These are phyloP conservation scores for Raddia distichophylla DNA, from an alignment of 176 grass and related monocot genomes.

Conservation along the genomic window DNA sequence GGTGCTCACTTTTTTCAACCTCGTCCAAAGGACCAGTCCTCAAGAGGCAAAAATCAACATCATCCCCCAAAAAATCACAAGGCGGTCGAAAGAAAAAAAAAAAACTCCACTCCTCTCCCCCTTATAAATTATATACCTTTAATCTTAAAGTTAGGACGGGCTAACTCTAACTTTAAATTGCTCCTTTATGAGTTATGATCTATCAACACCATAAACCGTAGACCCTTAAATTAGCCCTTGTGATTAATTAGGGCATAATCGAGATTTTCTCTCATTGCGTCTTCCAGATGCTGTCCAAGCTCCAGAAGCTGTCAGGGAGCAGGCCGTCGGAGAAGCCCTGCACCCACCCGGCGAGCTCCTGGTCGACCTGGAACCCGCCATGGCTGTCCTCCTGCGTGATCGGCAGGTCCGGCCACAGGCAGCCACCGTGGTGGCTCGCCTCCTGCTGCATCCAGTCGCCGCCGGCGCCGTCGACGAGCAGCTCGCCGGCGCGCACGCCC, in stretches of 20 bases:
- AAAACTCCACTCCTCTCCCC: neutral
- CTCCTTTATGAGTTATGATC: neutral
- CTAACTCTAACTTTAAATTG: neutral
- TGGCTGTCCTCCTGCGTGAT: neutral
- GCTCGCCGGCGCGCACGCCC: neutral
- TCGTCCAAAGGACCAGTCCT: constrained; percentile 6
- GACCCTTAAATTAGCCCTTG: neutral
- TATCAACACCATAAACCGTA: constrained; percentile 1
- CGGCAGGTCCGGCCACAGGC: neutral
- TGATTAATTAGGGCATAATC: neutral
- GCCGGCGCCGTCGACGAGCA: neutral
- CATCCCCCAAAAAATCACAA: neutral
- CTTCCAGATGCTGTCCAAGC: constrained; percentile 54
- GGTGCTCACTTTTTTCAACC: neutral
- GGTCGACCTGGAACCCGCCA: constrained; percentile 19
- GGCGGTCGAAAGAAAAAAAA: neutral
- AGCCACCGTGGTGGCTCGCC: neutral
- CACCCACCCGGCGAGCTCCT: constrained; percentile 50
- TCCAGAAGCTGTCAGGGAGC: constrained; percentile 54
- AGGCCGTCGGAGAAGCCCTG: constrained; percentile 49
- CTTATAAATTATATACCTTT: too few relatives aligned
- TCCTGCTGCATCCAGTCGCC: constrained; percentile 19
- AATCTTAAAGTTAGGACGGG: constrained; percentile 13
- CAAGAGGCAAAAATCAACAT: neutral
- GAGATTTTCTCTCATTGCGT: constrained; percentile 26